Evolutionary conservation across 2,329 filamentous ascomycete species (phyloP), one percentile per base, ranked within the genome.

Genomic region (Xylaria sp.): DNA sequence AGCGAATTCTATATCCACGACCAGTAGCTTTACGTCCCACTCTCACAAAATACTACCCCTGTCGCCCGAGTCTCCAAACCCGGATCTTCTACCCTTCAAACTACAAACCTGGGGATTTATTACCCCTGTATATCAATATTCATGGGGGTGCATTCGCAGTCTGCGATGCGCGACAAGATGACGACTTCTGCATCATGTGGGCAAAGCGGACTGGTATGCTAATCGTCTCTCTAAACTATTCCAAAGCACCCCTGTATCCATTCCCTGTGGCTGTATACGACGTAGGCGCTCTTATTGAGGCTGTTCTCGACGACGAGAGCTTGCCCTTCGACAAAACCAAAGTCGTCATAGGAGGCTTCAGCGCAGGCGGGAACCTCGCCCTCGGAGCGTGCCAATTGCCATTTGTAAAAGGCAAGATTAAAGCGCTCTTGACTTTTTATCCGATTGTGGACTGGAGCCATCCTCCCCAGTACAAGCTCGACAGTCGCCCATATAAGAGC

Each of bases 131-230:
- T 21, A 21, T 58, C n/a, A 58, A 58, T 21, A 29, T 58, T 58
- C 54, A 58, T n/a, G 54, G 54, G 5, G 54, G 54, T 2, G 54
- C 27, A 44, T 58, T 58, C 6, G 54, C 54, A n/a, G 18, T 58
- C 13, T 58, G 54, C 13, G 54, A 58, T 58, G 54, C 54, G 3
- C 54, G 54, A 44, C 54, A 58, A 35, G 54, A 58, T 44, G 54
- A 58, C 42, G 54, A 58, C 6, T 58, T 58, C 23, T 58, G 54
- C 37, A 58, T 58, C 18, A 58, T 58, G 54, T 58, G 54, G 54
- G 54, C 54, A n/a, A 42, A 42, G 35, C 35, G 37, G 18, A 58
- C 54, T 4, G 37, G 54, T 10, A 58, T 58, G 54, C 37, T 58
- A 6, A 44, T 58, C 4, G 54, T 44, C 21, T 58, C 54, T 21